Evolutionary conservation across 129 eudicot species (phyloP).

Genomic region (Centella asiatica): DNA sequence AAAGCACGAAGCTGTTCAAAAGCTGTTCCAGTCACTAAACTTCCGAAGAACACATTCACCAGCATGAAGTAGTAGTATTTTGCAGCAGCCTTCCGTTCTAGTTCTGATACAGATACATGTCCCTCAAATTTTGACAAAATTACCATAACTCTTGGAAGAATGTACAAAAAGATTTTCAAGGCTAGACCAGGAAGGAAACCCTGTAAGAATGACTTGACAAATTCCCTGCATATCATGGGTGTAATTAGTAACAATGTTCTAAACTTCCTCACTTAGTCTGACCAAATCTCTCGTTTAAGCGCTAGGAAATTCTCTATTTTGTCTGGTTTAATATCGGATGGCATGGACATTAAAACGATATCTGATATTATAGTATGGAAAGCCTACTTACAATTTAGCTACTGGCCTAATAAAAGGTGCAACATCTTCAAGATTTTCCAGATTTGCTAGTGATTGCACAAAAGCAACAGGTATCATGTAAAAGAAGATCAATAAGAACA

Average conservation of each 20-base stretch:
- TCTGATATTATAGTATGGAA: too few relatives aligned
- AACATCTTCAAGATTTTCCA: constrained; percentile 59
- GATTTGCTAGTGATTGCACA: constrained; percentile 81
- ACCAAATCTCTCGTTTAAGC: background rate
- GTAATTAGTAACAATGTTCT: background rate
- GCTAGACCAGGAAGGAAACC: constrained; percentile 80
- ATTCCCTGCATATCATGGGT: constrained; percentile 36
- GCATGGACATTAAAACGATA: background rate
- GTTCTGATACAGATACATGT: constrained; percentile 42
- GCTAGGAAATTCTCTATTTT: background rate
- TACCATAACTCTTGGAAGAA: constrained; percentile 62
- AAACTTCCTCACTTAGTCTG: background rate
- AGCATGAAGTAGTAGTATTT: constrained; percentile 55
- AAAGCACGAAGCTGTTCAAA: constrained; percentile 57
- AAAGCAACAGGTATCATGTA: constrained; percentile 75
- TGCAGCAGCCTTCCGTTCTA: constrained; percentile 65
- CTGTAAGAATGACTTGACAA: constrained; percentile 55
- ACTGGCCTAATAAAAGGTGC: constrained; percentile 53
- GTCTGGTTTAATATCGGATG: background rate
- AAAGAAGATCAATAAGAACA: constrained; percentile 86
- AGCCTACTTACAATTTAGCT: constrained; percentile 48
- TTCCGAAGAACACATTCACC: constrained; percentile 70
- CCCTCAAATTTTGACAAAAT: constrained; percentile 80
- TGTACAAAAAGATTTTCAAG: constrained; percentile 55
- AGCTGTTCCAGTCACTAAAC: constrained; percentile 71